Percentiles rank a stretch among this genome's conserved stretches.
Evolutionary conservation across 257 asterid genomes (phyloP).

Genomic region (Gardenia jasminoides): DNA sequence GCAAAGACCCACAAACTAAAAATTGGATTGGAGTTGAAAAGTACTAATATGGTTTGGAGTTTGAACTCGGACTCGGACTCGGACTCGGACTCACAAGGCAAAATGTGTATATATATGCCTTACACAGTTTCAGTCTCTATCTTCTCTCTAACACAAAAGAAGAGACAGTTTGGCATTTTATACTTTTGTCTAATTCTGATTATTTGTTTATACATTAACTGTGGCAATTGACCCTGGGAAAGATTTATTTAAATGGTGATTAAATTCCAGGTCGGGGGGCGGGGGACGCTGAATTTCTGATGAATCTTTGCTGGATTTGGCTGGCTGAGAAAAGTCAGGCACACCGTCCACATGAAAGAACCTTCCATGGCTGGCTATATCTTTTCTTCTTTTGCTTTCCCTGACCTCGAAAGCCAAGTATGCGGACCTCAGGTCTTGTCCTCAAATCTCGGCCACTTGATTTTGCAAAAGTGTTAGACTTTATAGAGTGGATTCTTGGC

Average conservation of each 20-base stretch:
- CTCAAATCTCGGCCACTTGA: no score
- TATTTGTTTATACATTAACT: no score
- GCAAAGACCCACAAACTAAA: constrained; percentile 1
- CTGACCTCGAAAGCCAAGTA: no score
- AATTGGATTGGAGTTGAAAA: background rate
- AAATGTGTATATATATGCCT: background rate
- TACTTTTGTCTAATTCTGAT: no score
- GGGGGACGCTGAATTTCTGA: constrained; percentile 5
- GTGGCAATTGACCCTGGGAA: no score
- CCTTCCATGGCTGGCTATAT: background rate
- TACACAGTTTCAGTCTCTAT: background rate
- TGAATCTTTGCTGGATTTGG: constrained; percentile 18
- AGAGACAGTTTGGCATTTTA: no score
- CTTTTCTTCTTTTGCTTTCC: no score
- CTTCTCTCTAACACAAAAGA: background rate
- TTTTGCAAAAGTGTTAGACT: no score
- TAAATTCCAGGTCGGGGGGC: background rate
- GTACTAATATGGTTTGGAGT: no score
- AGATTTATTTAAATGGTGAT: background rate
- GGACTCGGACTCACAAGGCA: background rate
- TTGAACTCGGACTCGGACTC: constrained; percentile 5
- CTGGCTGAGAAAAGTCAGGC: constrained; percentile 27
- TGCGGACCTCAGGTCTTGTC: no score
- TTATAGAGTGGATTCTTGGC: no score
- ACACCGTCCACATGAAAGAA: background rate